Conservation (phyloP, 192 early-diverging fungal species). For the Oehlia diaphana region DNA sequence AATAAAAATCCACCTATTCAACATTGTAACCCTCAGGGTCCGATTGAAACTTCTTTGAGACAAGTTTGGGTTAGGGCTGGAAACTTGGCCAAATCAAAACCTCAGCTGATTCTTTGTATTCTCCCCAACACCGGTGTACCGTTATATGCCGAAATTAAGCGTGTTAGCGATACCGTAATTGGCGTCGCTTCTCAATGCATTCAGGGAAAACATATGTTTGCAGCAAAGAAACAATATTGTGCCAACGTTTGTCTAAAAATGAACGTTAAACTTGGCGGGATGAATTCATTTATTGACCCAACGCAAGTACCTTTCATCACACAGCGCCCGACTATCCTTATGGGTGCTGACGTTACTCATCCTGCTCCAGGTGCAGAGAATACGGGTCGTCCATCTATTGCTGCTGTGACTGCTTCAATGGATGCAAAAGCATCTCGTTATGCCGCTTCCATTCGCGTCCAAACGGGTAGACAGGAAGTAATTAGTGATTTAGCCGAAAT, state of each 20-base stretch:
- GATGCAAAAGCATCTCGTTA: not conserved
- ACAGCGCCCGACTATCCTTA: slow-evolving; percentile 67
- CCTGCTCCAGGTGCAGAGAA: slow-evolving; percentile 54
- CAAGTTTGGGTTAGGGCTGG: slow-evolving; percentile 72
- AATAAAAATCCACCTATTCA: slow-evolving; percentile 42
- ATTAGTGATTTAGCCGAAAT: slow-evolving; percentile 47
- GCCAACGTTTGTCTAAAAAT: slow-evolving; percentile 94
- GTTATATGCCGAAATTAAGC: slow-evolving; percentile 79
- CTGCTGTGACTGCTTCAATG: not conserved
- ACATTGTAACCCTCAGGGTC: slow-evolving; percentile 45
- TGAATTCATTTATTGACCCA: slow-evolving; percentile 47
- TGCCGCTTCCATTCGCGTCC: not conserved
- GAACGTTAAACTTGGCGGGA: slow-evolving; percentile 65
- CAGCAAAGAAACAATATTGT: slow-evolving; percentile 27
- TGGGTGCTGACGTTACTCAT: slow-evolving; percentile 89
- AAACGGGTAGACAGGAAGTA: slow-evolving; percentile 26
- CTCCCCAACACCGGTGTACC: slow-evolving; percentile 78
- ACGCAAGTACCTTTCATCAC: slow-evolving; percentile 25
- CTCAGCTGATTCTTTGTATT: slow-evolving; percentile 56
- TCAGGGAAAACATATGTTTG: slow-evolving; percentile 43
- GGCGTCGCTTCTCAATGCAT: slow-evolving; percentile 72
- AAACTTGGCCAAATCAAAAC: slow-evolving; percentile 31
- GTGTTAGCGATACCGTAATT: not conserved
- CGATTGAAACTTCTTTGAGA: slow-evolving; percentile 68
- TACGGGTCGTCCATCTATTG: slow-evolving; percentile 17